Evolutionary conservation across 306 rosid species (phyloP).

Genomic region (Lathyrus oleraceus): DNA sequence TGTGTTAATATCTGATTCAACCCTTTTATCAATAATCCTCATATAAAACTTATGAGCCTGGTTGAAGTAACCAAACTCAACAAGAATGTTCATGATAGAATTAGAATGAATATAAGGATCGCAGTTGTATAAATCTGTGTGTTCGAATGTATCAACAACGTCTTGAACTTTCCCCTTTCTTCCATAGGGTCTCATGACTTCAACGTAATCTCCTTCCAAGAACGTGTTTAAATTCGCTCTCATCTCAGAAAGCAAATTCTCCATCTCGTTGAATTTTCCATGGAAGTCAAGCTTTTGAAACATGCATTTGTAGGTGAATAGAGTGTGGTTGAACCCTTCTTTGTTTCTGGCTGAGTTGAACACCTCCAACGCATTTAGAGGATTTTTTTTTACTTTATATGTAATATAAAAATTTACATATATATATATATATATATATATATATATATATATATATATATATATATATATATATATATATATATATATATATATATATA

Average conservation of each 20-base stretch:
- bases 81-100: slow-evolving; percentile 68
- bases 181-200: slow-evolving; percentile 76
- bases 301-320: slow-evolving; percentile 68
- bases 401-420: too few relatives aligned
- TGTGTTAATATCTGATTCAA: slow-evolving; percentile 73
- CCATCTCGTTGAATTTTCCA: slow-evolving; percentile 75
- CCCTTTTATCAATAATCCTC: slow-evolving; percentile 68
- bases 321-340: slow-evolving; percentile 75
- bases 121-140: slow-evolving; percentile 82
- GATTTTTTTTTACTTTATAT: slow-evolving; percentile 66
- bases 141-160: slow-evolving; percentile 73
- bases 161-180: slow-evolving; percentile 77
- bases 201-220: slow-evolving; percentile 74
- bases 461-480: too few relatives aligned
- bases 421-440: too few relatives aligned
- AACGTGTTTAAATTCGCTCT: slow-evolving; percentile 54
- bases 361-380: slow-evolving; percentile 69
- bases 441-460: too few relatives aligned
- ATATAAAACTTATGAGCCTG: slow-evolving; percentile 84
- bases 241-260: slow-evolving; percentile 59
- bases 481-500: too few relatives aligned
- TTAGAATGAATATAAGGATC: slow-evolving; percentile 77
- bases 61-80: slow-evolving; percentile 57
- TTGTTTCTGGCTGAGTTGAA: slow-evolving; percentile 69
- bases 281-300: slow-evolving; percentile 76